A percentile compares a stretch with the other conserved stretches of the same genome.
phyloP scores from a whole-genome alignment of 2,329 filamentous ascomycete species.

The Sclerotinia nivalis region DNA sequence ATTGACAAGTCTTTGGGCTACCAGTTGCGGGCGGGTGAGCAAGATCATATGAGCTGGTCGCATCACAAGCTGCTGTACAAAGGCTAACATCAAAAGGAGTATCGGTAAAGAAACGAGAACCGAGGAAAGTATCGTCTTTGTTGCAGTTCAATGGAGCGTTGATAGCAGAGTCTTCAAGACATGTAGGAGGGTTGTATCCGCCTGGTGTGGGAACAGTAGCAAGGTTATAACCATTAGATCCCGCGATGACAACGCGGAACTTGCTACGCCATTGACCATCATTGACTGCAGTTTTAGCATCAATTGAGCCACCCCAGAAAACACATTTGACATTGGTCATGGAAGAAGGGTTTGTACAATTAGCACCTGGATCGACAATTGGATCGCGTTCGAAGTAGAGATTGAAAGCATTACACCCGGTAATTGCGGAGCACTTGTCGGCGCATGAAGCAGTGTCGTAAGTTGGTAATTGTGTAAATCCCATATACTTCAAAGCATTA shows the following conservation, averaged over 20 bases:
- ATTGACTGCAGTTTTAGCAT: slow-evolving; percentile 39
- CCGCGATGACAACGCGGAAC: slow-evolving; percentile 46
- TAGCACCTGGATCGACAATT: slow-evolving; percentile 36
- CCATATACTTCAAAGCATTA: slow-evolving; percentile 35
- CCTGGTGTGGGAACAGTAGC: slow-evolving; percentile 27
- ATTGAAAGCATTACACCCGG: slow-evolving; percentile 41
- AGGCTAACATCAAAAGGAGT: slow-evolving; percentile 13
- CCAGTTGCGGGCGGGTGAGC: slow-evolving; percentile 3
- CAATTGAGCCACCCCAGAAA: slow-evolving; percentile 40
- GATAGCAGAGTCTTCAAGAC: neutral
- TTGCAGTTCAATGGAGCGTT: slow-evolving; percentile 14
- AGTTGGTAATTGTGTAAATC: slow-evolving; percentile 34
- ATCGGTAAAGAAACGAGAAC: slow-evolving; percentile 13
- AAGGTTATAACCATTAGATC: slow-evolving; percentile 46
- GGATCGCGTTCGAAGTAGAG: slow-evolving; percentile 43
- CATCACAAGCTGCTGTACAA: slow-evolving; percentile 16
- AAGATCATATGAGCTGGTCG: slow-evolving; percentile 4
- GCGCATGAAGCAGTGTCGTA: slow-evolving; percentile 39
- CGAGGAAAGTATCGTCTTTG: slow-evolving; percentile 4
- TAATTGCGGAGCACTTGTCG: slow-evolving; percentile 34
- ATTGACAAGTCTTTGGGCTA: slow-evolving; percentile 9
- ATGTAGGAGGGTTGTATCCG: neutral
- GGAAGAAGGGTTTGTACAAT: slow-evolving; percentile 41
- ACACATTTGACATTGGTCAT: slow-evolving; percentile 43
- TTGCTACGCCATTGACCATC: slow-evolving; percentile 38